Base-by-base conservation (phyloP, 768 basidiomycete species). In the Russula ochroleuca region DNA sequence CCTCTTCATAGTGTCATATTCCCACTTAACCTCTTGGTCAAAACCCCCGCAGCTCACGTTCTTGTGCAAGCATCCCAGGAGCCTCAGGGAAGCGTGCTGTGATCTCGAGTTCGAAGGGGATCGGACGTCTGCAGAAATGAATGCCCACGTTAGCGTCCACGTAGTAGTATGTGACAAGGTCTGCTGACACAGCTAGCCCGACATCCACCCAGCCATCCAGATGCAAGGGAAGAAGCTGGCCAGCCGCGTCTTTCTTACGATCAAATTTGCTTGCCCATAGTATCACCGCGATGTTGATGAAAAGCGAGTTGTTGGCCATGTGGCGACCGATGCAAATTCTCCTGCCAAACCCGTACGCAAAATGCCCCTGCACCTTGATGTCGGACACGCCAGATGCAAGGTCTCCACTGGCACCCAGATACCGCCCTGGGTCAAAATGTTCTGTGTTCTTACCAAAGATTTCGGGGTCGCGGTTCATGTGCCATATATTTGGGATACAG, bases 181-280 rank as follows among this genome's bases (percentile, higher is more conserved):
- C 15, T 41, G 35, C 64, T 50, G 17, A 65, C 64, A 54, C 5
- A 4, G 37, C 5, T 19, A 64, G 5, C 10, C 60, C 64, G 1
- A 41, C 19, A 8, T 65, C 53, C 1, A 43, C 33, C 6, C 28
- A 62, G 10, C 19, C 40, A 14, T 63, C 64, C 31, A 65, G 10
- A 47, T 47, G 5, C 45, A 47, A 47, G 10, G 45, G 45, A 23
- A 21, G 10, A 11, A 47, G 21, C 0, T n/a, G n/a, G 3, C 45
- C 45, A 11, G 45, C 21, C 1, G 45, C 45, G 11, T 47, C 21
- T 1, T 47, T 23, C 21, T 21, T 23, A 47, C 45, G 45, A 10
- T 47, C 21, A n/a, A 47, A 11, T 10, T 47, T 21, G n/a, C 11
- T 47, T 47, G n/a, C 45, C 45, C 45, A 47, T 10, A 47, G 21